These are phyloP conservation scores for Pinus albicaulis DNA, from an alignment of 75 land plant genomes.

Conservation along the genomic window DNA sequence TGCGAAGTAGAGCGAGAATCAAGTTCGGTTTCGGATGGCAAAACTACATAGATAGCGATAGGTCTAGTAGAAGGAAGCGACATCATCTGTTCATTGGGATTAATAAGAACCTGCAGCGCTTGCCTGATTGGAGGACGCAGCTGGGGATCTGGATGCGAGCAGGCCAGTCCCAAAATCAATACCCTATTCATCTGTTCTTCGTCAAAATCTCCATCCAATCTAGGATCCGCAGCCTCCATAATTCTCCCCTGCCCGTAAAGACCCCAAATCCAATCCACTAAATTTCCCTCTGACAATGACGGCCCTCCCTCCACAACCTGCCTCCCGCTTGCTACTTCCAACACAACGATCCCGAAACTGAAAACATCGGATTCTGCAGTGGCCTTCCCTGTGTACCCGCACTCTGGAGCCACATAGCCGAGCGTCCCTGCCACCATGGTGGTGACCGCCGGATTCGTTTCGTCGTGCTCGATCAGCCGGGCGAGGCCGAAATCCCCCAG, in stretches of 20 bases:
- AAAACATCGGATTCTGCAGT: too few species aligned
- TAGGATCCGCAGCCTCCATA: constrained; percentile 36
- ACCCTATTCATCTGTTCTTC: neutral
- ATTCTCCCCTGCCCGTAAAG: constrained; percentile 20
- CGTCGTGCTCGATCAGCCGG: constrained; percentile 4
- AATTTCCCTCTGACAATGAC: neutral
- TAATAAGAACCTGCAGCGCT: neutral
- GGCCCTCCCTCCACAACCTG: neutral
- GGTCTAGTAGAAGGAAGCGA: neutral
- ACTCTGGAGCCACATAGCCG: constrained; percentile 29
- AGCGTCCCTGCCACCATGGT: constrained; percentile 13
- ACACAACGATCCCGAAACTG: neutral
- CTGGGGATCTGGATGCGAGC: neutral
- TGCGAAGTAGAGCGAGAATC: too few species aligned
- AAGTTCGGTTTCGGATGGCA: neutral
- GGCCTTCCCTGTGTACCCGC: neutral
- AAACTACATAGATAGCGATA: neutral
- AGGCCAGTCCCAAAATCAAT: constrained; percentile 1
- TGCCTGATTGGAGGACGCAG: neutral
- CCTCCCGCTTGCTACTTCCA: neutral
- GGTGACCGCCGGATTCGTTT: constrained; percentile 1
- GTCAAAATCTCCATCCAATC: constrained; percentile 1
- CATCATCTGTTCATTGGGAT: neutral
- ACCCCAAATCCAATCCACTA: neutral
- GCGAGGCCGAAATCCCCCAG: constrained; percentile 9